phyloP scores from a whole-genome alignment of 176 grass and related monocot species.

The Oryza punctata region DNA sequence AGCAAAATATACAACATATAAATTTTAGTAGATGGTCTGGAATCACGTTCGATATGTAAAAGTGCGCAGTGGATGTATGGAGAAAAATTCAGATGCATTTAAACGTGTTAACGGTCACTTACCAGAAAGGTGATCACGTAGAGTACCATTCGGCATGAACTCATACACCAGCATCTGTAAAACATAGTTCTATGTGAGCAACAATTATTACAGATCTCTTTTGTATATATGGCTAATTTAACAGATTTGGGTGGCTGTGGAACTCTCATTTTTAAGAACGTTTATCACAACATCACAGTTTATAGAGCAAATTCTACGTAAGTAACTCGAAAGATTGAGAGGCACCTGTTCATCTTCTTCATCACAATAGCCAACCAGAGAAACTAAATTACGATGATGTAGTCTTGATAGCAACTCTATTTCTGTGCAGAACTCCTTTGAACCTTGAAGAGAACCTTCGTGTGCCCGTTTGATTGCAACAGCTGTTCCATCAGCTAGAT shows the following conservation, averaged over 20 bases:
- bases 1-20: not conserved
- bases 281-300: not conserved
- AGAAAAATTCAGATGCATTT: not conserved
- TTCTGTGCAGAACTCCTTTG: slow-evolving; percentile 90
- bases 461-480: slow-evolving; percentile 96
- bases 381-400: slow-evolving; percentile 95
- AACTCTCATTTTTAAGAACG: slow-evolving; percentile 7
- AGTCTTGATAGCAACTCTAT: slow-evolving; percentile 91
- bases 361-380: slow-evolving; percentile 88
- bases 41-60: slow-evolving; percentile 6
- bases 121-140: slow-evolving; percentile 90
- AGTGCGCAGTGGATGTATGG: not conserved
- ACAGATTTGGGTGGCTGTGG: slow-evolving; percentile 5
- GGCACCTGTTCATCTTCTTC: slow-evolving; percentile 86
- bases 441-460: slow-evolving; percentile 87
- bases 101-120: slow-evolving; percentile 12
- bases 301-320: not conserved
- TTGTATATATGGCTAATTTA: slow-evolving; percentile 1
- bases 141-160: slow-evolving; percentile 89
- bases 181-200: slow-evolving; percentile 41
- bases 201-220: slow-evolving; percentile 7
- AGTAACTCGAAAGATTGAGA: slow-evolving; percentile 8
- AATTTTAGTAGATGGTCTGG: not conserved
- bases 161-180: slow-evolving; percentile 98
- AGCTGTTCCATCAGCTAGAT: slow-evolving; percentile 65